Conservation (phyloP, 2,329 filamentous ascomycete species). For the Orbilia brochopaga region DNA sequence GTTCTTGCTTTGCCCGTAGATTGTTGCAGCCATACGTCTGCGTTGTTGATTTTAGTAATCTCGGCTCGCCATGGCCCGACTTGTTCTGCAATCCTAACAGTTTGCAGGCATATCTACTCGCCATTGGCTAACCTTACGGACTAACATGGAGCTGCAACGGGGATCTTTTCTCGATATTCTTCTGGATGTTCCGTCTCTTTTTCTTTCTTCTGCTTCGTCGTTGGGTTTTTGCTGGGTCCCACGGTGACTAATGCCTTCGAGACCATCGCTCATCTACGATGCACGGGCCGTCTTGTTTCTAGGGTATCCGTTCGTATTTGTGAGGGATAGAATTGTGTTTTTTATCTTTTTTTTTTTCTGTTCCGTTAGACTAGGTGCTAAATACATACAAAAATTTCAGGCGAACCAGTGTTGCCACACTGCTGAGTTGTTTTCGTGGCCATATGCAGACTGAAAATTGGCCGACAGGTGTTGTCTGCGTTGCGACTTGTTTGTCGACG, state of each 20-base stretch:
- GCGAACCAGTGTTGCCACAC: no score
- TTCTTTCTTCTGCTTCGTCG: conserved; percentile 7
- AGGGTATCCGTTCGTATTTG: background rate
- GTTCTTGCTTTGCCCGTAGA: background rate
- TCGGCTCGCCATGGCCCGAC: no score
- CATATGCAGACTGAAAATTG: no score
- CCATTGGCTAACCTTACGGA: conserved; percentile 3
- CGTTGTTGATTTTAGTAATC: background rate
- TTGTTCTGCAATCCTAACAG: background rate
- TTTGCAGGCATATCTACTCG: conserved; percentile 40
- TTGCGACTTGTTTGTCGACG: background rate
- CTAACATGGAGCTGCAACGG: background rate
- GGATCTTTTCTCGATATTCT: background rate
- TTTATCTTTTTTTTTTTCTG: background rate
- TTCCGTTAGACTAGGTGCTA: conserved; percentile 16
- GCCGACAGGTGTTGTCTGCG: conserved; percentile 6
- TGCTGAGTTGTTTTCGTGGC: no score
- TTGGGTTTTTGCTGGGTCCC: no score
- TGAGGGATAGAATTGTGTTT: conserved; percentile 6
- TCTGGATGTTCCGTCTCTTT: conserved; percentile 1
- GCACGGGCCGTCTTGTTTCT: no score
- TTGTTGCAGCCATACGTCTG: background rate
- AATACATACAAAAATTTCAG: background rate
- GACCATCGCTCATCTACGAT: background rate
- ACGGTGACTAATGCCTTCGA: background rate